These are phyloP conservation scores for Mariannaea sp. DNA, from an alignment of 2,329 filamentous ascomycete species.

Conservation along the genomic window DNA sequence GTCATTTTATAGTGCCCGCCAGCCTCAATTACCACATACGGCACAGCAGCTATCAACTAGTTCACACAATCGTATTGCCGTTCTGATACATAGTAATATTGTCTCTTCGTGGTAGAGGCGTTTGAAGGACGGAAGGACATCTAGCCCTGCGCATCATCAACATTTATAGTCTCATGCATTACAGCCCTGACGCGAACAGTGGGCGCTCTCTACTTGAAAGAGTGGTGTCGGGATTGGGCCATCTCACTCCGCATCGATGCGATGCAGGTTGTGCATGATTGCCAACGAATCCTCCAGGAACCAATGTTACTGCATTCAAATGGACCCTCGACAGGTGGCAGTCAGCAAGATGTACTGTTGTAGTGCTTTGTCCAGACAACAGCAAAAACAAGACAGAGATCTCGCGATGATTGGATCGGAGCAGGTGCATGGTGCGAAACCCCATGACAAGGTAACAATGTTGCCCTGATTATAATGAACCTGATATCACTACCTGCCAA, in stretches of 20 bases:
- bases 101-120: not conserved
- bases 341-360: conserved; percentile 11
- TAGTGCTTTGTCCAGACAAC: conserved; percentile 17
- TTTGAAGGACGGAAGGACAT: too few species aligned
- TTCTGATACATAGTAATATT: not conserved
- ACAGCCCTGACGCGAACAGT: too few species aligned
- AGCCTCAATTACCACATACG: too few species aligned
- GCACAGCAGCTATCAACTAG: too few species aligned
- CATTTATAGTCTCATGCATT: not conserved
- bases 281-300: conserved; percentile 12
- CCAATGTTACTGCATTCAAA: conserved; percentile 5
- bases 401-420: not conserved
- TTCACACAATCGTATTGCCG: too few species aligned
- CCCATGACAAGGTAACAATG: not conserved
- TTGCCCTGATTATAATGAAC: not conserved
- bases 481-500: not conserved
- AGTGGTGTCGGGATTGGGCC: conserved; percentile 17
- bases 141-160: too few species aligned
- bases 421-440: not conserved
- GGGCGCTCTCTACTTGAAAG: not conserved
- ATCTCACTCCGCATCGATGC: conserved; percentile 27
- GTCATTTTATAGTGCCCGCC: too few species aligned
- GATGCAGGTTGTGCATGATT: conserved; percentile 13
- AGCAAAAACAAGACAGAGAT: conserved; percentile 1
- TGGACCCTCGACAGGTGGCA: conserved; percentile 16